Base-by-base conservation (phyloP, 2,329 filamentous ascomycete genomes). In the Cytospora mali region DNA sequence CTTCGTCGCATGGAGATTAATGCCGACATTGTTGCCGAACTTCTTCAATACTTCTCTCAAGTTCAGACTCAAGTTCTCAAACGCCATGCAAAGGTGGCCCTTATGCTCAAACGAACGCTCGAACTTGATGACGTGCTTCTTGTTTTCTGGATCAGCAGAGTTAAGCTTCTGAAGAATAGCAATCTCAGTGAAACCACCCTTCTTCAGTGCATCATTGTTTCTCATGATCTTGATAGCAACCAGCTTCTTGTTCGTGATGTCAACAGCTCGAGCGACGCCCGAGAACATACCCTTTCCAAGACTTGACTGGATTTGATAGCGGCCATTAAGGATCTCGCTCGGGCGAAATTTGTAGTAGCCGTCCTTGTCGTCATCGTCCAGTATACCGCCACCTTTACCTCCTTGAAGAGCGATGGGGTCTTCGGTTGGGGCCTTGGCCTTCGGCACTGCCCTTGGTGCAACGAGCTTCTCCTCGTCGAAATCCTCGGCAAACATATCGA, bases 211-310 rank as follows among this genome's bases (percentile, higher is more conserved):
- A 72, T 97, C 93, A 71, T 99, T 98, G 75, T 96, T 96, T 66
- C 95, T 91, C 76, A 98, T 96, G 70, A 99, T 95, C 78, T 99
- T 99, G 82, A 99, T 91, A 27, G 95, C 95, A 33, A 98, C 93
- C n/a, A 90, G 75, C 69, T 86, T 85, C 71, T 88, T 88, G 62
- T 84, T 91, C 55, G 86, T 87, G 25, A 89, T 84, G 75, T 97
- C 93, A 66, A 86, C 84, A 25, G 95, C 95, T 67, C 92, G 88
- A 58, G 95, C 92, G n/a, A 99, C 95, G 10, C 92, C 93, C 0
- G 95, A 96, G 74, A 97, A 99, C 84, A 97, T 97, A 70, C 95
- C 95, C 75, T 92, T 93, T 67, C 95, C 95, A 25, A 99, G 83
- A 58, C 89, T 89, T 63, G 93, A 87, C 74, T 94, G 90, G 33